Base-by-base conservation (phyloP, 768 basidiomycete species). In the Rhizopogon vesiculosus region DNA sequence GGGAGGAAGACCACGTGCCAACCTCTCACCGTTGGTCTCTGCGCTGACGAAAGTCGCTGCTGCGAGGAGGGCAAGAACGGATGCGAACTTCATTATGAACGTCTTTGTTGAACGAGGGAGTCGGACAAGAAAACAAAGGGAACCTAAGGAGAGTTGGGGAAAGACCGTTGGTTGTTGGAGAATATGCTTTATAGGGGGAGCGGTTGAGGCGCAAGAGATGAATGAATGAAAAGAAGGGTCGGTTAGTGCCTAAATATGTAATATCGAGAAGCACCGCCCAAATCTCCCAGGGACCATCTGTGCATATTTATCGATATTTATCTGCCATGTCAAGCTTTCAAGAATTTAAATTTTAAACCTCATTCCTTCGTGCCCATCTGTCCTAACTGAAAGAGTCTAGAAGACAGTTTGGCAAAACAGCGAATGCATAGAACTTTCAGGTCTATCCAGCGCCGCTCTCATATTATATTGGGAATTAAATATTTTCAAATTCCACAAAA, bases 1-100 rank as follows among this genome's bases (percentile, higher is more conserved):
- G 16, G 81, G 83, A 29, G 73, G 64, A 4, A 85, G 67, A 10
- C 84, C 82, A 18, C 79, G 80, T 53, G 80, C 78, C 43, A 85
- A 57, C 39, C 84, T 80, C 12, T 75, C 57, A 0, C 76, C 83
- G 51, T 85, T 85, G 46, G 79, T 78, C 52, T 79, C 77, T 12
- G 72, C 70, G n/a, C 72, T 73, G 58, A 72, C 73, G 8, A 66
- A 54, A 40, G 74, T 67, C 40, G 69, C 74, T 12, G 70, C 67
- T 22, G 73, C 70, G 45, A 72, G 64, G 53, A 80, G 58, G 50
- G 78, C 66, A 58, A 78, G 59, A 51, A 65, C 48, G 22, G 55
- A 45, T 31, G 65, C 35, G 62, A 71, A 62, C 63, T 65, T 70
- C 69, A 70, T 70, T 51, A 45, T 66, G 53, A 25, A 49, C 45